Base-by-base conservation (phyloP, 306 rosid genomes). In the Vigna unguiculata region DNA sequence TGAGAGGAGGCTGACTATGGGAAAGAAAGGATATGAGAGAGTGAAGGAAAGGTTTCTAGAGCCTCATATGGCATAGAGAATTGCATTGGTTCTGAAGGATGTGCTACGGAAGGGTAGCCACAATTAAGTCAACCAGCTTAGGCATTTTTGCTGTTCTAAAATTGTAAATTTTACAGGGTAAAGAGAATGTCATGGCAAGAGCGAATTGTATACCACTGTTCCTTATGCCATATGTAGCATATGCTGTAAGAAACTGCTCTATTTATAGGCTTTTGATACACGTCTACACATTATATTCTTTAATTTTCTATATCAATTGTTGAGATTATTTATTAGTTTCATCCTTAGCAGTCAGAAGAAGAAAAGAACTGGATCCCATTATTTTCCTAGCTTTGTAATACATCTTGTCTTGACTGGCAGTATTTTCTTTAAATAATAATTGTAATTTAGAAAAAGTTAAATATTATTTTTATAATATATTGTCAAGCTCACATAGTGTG, bases 1-100 rank as follows among this genome's bases (percentile, higher is more conserved):
- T 24, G 97, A 95, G 75, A 87, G 88, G 88, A 90, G 97, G 85
- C 83, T 95, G 30, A 95, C 95, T 1, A 85, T 95, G 85, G 98
- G 97, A 65, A 95, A 83, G 86, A 93, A 84, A 76, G 97, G 97
- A 40, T 87, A 88, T 9, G 87, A 85, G 80, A 86, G 91, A 84
- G 96, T 92, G 80, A 95, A 88, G 83, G 96, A 89, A 58, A 87
- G 82, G 84, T 95, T 95, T 74, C 61, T 90, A 73, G 96, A 95
- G 87, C 90, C 67, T 20, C 92, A 95, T 75, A 95, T 95, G 97
- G 77, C 91, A 2, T 81, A 88, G 8, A 89, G 97, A 87, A 95
- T 92, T 51, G 96, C 96, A 75, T 30, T 82, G 45, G 97, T 92
- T 85, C 84, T 95, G 59, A 90, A 86, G 86, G 86, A 89, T 10